Conservation (phyloP, 2,329 filamentous ascomycete genomes). For the Xylariomycetidae sp. region DNA sequence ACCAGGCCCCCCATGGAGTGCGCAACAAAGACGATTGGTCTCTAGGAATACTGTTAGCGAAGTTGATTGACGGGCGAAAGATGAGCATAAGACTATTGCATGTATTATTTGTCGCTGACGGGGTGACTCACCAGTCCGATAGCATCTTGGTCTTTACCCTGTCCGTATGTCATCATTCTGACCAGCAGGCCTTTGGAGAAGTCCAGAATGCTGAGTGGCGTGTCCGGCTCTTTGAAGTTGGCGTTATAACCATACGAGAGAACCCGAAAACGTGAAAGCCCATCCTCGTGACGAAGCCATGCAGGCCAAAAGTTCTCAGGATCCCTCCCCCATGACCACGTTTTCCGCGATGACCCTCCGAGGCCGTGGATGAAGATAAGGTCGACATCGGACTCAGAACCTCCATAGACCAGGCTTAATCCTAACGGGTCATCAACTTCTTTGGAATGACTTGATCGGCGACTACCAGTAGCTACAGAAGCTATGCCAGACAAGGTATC, state of each 20-base stretch:
- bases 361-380: constrained; percentile 7
- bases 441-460: no score
- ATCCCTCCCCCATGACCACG: constrained; percentile 3
- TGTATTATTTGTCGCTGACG: no score
- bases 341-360: background rate
- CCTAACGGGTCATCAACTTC: constrained; percentile 15
- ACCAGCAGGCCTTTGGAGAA: constrained; percentile 5
- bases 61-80: no score
- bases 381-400: no score
- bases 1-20: constrained; percentile 8
- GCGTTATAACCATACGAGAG: constrained; percentile 7
- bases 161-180: background rate
- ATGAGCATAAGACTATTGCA: no score
- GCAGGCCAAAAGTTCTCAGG: constrained; percentile 3
- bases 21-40: constrained; percentile 5
- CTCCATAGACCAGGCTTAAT: constrained; percentile 10
- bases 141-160: no score
- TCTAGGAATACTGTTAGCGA: background rate
- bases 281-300: constrained; percentile 1
- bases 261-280: background rate
- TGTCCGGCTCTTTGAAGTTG: no score
- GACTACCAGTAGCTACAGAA: no score
- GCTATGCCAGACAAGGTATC: no score
- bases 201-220: constrained; percentile 3
- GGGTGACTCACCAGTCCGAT: no score